phyloP scores from a whole-genome alignment of 2,329 filamentous ascomycete genomes.

The Fusarium paranaense region DNA sequence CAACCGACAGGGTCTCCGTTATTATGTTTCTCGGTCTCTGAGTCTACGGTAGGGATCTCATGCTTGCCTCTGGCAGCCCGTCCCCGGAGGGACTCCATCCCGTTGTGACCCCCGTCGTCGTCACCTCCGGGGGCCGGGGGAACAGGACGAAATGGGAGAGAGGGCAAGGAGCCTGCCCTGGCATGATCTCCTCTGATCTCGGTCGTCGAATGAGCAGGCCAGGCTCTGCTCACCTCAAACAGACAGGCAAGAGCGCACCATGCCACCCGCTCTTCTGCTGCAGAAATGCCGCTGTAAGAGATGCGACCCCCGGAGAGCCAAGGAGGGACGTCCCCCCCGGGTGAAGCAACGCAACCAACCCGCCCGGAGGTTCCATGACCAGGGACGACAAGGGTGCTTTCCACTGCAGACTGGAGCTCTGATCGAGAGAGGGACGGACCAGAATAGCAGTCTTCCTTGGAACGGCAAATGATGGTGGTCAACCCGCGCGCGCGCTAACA shows the following conservation, averaged over 20 bases:
- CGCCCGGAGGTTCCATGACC: slow-evolving; percentile 34
- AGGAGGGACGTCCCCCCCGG: slow-evolving; percentile 24
- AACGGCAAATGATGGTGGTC: slow-evolving; percentile 41
- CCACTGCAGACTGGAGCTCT: slow-evolving; percentile 13
- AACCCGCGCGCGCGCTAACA: slow-evolving; percentile 37
- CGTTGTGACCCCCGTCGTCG: slow-evolving; percentile 38
- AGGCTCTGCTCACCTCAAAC: slow-evolving; percentile 17
- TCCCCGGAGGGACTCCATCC: slow-evolving; percentile 35
- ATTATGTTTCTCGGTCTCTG: slow-evolving; percentile 37
- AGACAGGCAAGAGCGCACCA: slow-evolving; percentile 11
- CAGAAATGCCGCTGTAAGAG: slow-evolving; percentile 38
- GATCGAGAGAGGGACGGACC: background rate
- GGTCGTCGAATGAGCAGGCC: slow-evolving; percentile 10
- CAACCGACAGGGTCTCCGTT: slow-evolving; percentile 42
- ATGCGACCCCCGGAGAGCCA: slow-evolving; percentile 39
- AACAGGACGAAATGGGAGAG: slow-evolving; percentile 14
- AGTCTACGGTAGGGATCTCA: slow-evolving; percentile 32
- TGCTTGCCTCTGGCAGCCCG: slow-evolving; percentile 33
- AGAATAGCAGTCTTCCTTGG: slow-evolving; percentile 30
- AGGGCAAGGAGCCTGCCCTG: slow-evolving; percentile 13
- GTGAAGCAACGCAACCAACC: slow-evolving; percentile 25
- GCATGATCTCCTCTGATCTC: slow-evolving; percentile 19
- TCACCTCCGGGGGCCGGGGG: slow-evolving; percentile 35
- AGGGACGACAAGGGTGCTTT: slow-evolving; percentile 24
- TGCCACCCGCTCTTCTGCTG: slow-evolving; percentile 15